Evolutionary conservation across 192 early-diverging fungal species (phyloP).

Genomic region (Ambispora gerdemannii): DNA sequence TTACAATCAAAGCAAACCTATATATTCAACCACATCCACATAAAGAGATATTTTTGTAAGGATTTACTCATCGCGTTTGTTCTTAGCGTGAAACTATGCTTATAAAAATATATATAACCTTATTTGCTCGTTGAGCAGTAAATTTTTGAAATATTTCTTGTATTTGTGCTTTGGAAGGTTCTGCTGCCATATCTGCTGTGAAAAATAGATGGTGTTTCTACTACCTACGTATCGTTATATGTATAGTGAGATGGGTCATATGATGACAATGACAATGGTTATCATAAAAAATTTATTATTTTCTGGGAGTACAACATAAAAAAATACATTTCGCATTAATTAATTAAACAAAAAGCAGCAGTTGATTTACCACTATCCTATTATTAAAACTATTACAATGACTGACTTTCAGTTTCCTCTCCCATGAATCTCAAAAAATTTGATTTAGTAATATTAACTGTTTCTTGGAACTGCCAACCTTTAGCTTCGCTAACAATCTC

Average conservation of each 20-base stretch:
- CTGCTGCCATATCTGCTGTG: too few relatives aligned
- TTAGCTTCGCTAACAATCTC: conserved; percentile 56
- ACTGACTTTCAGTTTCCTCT: too few relatives aligned
- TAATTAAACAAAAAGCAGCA: too few relatives aligned
- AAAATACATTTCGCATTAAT: too few relatives aligned
- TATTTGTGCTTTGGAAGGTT: conserved; percentile 57
- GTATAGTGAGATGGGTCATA: too few relatives aligned
- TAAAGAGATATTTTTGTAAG: conserved; percentile 7
- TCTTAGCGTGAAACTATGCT: not conserved
- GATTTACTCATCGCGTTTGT: not conserved
- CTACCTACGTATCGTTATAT: too few relatives aligned
- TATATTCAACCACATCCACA: not conserved
- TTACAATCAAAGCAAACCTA: conserved; percentile 94
- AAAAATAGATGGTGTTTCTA: too few relatives aligned
- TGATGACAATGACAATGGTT: too few relatives aligned
- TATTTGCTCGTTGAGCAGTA: conserved; percentile 60
- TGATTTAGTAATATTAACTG: conserved; percentile 41
- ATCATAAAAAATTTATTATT: too few relatives aligned
- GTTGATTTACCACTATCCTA: too few relatives aligned
- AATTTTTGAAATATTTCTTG: conserved; percentile 65
- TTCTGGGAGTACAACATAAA: too few relatives aligned
- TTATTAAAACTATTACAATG: too few relatives aligned
- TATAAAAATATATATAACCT: conserved; percentile 38
- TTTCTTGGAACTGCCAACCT: conserved; percentile 53
- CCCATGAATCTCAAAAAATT: conserved; percentile 50